phyloP scores from a whole-genome alignment of 2,329 filamentous ascomycete genomes.

The Pestalotiopsis sp. region DNA sequence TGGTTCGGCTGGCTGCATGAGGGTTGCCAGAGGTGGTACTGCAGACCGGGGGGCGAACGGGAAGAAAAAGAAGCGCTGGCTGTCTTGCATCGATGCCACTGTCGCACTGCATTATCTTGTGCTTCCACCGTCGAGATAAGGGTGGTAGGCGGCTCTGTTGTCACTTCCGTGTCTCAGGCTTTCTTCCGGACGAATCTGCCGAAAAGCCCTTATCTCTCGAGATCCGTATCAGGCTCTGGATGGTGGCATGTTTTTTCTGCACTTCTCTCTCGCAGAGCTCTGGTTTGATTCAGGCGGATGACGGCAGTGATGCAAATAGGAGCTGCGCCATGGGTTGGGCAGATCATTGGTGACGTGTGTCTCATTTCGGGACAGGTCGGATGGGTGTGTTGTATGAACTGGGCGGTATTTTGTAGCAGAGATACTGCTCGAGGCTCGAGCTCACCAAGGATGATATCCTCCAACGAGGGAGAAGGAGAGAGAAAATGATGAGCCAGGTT shows the following conservation, averaged over 20 bases:
- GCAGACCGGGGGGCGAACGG: background rate
- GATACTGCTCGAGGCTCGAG: background rate
- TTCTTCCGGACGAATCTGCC: background rate
- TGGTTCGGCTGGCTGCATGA: constrained; percentile 1
- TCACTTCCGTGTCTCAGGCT: background rate
- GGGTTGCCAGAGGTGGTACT: background rate
- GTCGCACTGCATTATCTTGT: constrained; percentile 9
- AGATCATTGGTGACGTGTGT: constrained; percentile 7
- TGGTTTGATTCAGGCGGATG: background rate
- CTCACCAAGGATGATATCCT: background rate
- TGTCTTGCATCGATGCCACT: background rate
- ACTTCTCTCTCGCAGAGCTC: background rate
- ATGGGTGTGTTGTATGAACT: background rate
- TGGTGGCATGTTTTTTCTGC: background rate
- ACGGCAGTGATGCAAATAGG: background rate
- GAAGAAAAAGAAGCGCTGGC: background rate
- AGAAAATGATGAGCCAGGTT: background rate
- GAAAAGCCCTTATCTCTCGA: background rate
- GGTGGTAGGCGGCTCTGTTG: background rate
- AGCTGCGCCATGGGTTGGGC: background rate
- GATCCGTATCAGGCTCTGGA: background rate
- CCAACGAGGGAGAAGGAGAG: background rate
- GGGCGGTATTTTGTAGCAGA: background rate
- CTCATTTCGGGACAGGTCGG: constrained; percentile 8
- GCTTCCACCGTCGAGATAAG: constrained; percentile 6